Conservation (phyloP, 2,329 filamentous ascomycete genomes). For the Calonectria multiphialidica region DNA sequence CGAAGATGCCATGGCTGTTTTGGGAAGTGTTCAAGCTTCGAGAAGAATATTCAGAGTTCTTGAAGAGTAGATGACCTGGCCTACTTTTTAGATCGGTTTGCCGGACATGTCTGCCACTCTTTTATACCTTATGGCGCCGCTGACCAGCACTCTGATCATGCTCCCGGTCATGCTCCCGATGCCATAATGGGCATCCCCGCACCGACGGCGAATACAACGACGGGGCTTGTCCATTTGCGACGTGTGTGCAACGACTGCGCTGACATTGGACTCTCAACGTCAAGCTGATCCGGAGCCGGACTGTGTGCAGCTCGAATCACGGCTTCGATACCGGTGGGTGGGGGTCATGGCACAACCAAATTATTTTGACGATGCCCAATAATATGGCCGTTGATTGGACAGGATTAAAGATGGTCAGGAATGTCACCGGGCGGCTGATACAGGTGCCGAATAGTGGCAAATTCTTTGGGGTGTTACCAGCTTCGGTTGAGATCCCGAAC, state of each 20-base stretch:
- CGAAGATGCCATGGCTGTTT: background rate
- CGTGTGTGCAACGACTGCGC: background rate
- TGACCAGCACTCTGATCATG: background rate
- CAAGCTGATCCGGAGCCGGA: background rate
- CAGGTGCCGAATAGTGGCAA: background rate
- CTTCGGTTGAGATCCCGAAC: background rate
- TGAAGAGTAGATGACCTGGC: background rate
- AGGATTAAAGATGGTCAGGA: background rate
- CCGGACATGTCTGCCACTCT: background rate
- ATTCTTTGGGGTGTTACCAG: background rate
- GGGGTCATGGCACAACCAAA: background rate
- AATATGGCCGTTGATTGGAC: background rate
- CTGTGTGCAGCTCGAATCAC: background rate
- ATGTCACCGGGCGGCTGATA: background rate
- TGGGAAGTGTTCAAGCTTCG: background rate
- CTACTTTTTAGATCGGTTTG: background rate
- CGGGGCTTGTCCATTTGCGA: background rate
- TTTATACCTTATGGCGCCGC: background rate
- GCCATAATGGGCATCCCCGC: background rate
- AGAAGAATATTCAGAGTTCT: background rate
- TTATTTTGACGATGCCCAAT: background rate
- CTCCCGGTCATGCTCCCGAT: background rate
- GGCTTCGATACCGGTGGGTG: background rate
- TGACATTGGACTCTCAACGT: background rate
- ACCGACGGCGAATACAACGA: background rate